Evolutionary conservation across 2,329 filamentous ascomycete species (phyloP).

Genomic region (Trichoderma oligosporum): DNA sequence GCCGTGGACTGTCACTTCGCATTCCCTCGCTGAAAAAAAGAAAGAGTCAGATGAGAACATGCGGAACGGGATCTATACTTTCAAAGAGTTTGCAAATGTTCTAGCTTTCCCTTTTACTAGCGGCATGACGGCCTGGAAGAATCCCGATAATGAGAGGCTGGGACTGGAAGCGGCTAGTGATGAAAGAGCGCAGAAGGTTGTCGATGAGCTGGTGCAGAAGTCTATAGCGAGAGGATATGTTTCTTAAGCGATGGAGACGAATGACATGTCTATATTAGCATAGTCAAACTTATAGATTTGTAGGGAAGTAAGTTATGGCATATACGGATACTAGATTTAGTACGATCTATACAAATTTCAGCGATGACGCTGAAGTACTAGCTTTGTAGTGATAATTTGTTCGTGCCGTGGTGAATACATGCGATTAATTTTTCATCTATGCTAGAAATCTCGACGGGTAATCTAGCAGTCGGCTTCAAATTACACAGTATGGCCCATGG

Average conservation of each 20-base stretch:
- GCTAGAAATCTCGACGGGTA: too few species aligned
- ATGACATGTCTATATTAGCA: neutral
- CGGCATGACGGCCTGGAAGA: slow-evolving; percentile 1
- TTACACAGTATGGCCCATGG: too few species aligned
- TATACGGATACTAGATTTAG: too few species aligned
- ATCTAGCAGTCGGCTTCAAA: too few species aligned
- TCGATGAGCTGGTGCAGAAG: neutral
- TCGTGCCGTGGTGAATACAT: too few species aligned
- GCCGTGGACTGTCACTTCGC: neutral
- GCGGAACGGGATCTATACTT: slow-evolving; percentile 1
- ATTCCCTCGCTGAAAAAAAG: neutral
- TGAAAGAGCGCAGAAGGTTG: neutral
- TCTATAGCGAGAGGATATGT: neutral
- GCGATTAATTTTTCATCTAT: too few species aligned
- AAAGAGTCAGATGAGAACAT: slow-evolving; percentile 1
- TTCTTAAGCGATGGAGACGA: neutral
- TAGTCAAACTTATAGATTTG: too few species aligned
- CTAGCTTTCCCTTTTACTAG: neutral
- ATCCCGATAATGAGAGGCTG: slow-evolving; percentile 1
- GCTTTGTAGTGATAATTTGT: neutral
- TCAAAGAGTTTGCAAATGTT: neutral
- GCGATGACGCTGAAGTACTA: neutral
- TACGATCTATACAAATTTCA: too few species aligned
- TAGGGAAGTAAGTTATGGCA: too few species aligned
- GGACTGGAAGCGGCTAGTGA: neutral